Base-by-base conservation (phyloP, 495 filamentous ascomycete species). In the Penicillium maclennaniae region DNA sequence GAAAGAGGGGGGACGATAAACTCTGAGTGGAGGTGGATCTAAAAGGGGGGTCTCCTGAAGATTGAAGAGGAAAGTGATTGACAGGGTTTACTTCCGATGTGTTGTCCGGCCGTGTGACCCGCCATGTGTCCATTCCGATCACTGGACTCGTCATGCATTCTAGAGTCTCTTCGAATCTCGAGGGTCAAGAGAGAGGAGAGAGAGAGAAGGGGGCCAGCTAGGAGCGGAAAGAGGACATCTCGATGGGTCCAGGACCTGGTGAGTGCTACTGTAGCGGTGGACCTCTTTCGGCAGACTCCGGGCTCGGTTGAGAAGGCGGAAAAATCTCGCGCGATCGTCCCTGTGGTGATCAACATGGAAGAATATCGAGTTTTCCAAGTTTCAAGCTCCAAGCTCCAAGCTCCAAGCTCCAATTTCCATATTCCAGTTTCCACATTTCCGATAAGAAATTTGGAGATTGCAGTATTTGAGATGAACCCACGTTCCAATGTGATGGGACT, bases 231-330 rank as follows among this genome's bases (percentile, higher is more conserved):
- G 23, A 2, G 23, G 23, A 23, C 5, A 2, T 23, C 23, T 2
- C 23, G 23, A 34, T 23, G 44, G 17, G 36, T 7, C 5, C 26
- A 34, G 26, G 2, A 23, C 23, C 23, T 43, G 31, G 27, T 9
- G 23, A 16, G 44, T 31, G 20, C 36, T 4, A 26, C 34, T 47
- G 34, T 16, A 19, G 9, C 45, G 23, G 39, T 55, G 47, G 58
- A 38, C 45, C 53, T 56, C 50, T 12, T 34, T 12, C 31, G 58
- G 58, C 26, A 57, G 27, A 37, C 45, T 53, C 58, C 58, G 53
- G 42, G 23, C 44, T 19, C 17, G 31, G 10, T 34, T 34, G 10
- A 34, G 3, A 34, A 12, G 10, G 10, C 31, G 31, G 31, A 12
- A 34, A 34, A 14, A 34, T 3, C 3, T 34, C 31, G 10, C 15